Evolutionary conservation across 257 asterid species (phyloP).

Genomic region (Coffea canephora): DNA sequence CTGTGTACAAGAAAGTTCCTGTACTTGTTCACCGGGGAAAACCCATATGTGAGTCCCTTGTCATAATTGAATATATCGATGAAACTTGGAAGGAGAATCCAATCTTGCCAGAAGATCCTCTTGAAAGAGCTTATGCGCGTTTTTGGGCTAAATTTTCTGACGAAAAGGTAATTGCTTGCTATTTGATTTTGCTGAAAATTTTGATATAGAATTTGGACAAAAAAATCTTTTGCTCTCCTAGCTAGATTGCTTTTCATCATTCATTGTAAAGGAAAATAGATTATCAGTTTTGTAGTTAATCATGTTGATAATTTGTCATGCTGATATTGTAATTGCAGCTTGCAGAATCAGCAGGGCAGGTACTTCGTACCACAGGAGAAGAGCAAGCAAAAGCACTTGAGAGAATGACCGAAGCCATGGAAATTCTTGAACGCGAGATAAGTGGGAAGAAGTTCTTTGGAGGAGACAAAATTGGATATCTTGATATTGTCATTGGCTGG

Average conservation of each 20-base stretch:
- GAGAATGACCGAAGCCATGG: neutral
- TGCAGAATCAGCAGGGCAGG: neutral
- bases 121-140: constrained; percentile 2
- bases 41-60: constrained; percentile 13
- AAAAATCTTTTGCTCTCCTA: neutral
- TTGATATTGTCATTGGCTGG: constrained; percentile 22
- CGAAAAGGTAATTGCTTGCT: constrained; percentile 1
- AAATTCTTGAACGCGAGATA: constrained; percentile 11
- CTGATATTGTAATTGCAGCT: neutral
- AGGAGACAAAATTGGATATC: constrained; percentile 17
- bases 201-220: no score
- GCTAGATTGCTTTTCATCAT: neutral
- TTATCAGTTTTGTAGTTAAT: neutral
- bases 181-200: neutral
- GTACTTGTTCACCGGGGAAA: constrained; percentile 15
- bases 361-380: neutral
- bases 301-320: neutral
- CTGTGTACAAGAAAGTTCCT: constrained; percentile 25
- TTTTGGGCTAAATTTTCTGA: constrained; percentile 22
- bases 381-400: constrained; percentile 4
- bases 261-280: neutral
- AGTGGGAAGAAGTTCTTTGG: constrained; percentile 19
- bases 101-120: constrained; percentile 9
- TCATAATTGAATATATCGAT: constrained; percentile 22
- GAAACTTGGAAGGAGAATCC: constrained; percentile 8